phyloP scores from a whole-genome alignment of 345 rosid genomes.

The Boechera retrofracta region DNA sequence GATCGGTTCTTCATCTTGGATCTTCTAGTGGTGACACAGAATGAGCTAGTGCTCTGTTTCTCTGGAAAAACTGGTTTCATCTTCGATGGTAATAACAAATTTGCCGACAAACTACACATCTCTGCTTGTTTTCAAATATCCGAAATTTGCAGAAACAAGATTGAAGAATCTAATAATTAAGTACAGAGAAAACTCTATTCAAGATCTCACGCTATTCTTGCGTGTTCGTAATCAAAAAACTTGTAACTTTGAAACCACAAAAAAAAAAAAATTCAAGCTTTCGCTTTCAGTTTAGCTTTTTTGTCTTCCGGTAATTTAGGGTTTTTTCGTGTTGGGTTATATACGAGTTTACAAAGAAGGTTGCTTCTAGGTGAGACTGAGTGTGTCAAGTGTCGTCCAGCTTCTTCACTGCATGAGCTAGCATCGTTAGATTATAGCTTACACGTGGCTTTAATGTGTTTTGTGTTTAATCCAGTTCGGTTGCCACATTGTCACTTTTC shows the following conservation, averaged over 20 bases:
- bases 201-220: slow-evolving; percentile 27
- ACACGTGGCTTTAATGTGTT: slow-evolving; percentile 13
- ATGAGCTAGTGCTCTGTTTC: slow-evolving; percentile 47
- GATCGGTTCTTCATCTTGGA: slow-evolving; percentile 53
- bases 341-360: slow-evolving; percentile 16
- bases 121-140: slow-evolving; percentile 8
- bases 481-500: background rate
- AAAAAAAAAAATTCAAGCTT: background rate
- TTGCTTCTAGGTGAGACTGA: slow-evolving; percentile 29
- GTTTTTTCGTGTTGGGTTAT: slow-evolving; percentile 28
- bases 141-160: slow-evolving; percentile 21
- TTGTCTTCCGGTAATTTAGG: slow-evolving; percentile 7
- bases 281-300: slow-evolving; percentile 32
- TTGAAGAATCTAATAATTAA: background rate
- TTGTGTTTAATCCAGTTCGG: too few relatives aligned
- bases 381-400: too few relatives aligned
- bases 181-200: slow-evolving; percentile 10
- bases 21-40: slow-evolving; percentile 50
- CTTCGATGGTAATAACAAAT: slow-evolving; percentile 51
- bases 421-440: background rate
- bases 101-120: slow-evolving; percentile 43
- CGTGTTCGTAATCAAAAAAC: slow-evolving; percentile 35
- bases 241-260: slow-evolving; percentile 19
- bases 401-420: slow-evolving; percentile 27
- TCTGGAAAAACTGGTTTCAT: slow-evolving; percentile 53